Evolutionary conservation across 2,329 filamentous ascomycete genomes (phyloP), one percentile per base, ranked within the genome.

Genomic region (Botrytis aclada): DNA sequence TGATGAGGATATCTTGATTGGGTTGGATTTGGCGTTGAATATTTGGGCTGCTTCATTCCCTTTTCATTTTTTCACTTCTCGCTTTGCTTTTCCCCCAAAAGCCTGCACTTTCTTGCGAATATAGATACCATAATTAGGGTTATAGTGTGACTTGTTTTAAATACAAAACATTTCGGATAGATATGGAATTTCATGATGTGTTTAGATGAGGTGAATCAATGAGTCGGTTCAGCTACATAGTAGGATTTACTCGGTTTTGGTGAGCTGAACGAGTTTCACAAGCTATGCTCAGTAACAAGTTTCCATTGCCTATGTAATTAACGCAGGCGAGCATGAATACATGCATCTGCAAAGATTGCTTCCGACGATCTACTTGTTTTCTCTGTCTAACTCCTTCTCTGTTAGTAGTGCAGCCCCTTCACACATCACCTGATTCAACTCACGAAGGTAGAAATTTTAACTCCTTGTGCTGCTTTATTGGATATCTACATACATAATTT

Each of bases 61-160:
- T 25, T 25, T 66, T 51, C 6, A 56, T 29, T 4, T 39, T 4
- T 54, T 54, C 34, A 22, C 9, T 67, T 39, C 32, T 41, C 16
- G n/a, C 25, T 54, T 67, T 29, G n/a, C 16, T 39, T 54, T 9
- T 37, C n/a, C 10, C 20, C 18, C 9, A 64, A 45, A 64, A 22
- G 20, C 37, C n/a, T 39, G 25, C 61, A 22, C 32, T 47, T 47
- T 64, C 6, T 25, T 34, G 45, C 45, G 34, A 45, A 22, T 14
- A 54, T 39, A 67, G 64, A 67, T 67, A 67, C 64, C 64, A 67
- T 12, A 39, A 54, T 56, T 56, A 32, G 34, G 18, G 29, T 10
- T 8, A 9, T 3, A 18, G 20, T 32, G n/a, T 69, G n/a, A n/a
- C n/a, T 39, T 18, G 29, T 8, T 8, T 29, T 67, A 18, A 56